Evolutionary conservation across 2,329 filamentous ascomycete genomes (phyloP).

Genomic region (Ascochyta clinopodiicola): DNA sequence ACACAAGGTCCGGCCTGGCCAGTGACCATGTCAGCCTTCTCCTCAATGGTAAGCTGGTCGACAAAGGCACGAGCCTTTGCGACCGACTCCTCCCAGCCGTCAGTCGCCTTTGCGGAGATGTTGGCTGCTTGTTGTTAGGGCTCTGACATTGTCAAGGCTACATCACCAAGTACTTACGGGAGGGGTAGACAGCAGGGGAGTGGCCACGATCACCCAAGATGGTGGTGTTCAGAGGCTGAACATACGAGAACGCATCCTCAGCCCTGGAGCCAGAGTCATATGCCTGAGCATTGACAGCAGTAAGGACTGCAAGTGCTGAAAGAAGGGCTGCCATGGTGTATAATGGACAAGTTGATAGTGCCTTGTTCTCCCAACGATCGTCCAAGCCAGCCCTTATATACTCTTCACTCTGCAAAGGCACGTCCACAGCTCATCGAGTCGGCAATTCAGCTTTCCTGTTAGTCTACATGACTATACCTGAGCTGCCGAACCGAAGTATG

Average conservation of each 20-base stretch:
- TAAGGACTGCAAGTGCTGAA: conserved; percentile 32
- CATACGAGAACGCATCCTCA: conserved; percentile 35
- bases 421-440: conserved; percentile 8
- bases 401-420: conserved; percentile 4
- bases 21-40: conserved; percentile 46
- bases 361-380: conserved; percentile 13
- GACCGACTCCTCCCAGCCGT: conserved; percentile 43
- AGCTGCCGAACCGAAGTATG: conserved; percentile 30
- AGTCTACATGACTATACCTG: neutral
- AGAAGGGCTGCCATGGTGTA: conserved; percentile 36
- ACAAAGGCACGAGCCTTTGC: conserved; percentile 42
- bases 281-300: conserved; percentile 34
- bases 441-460: conserved; percentile 5
- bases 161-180: conserved; percentile 27
- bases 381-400: conserved; percentile 30
- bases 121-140: conserved; percentile 51
- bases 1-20: conserved; percentile 62
- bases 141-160: neutral
- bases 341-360: conserved; percentile 20
- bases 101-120: conserved; percentile 34
- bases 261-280: conserved; percentile 21
- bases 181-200: conserved; percentile 38
- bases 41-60: conserved; percentile 38
- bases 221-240: conserved; percentile 40
- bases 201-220: conserved; percentile 39